A percentile compares a stretch with the other conserved stretches of the same genome.
Conservation (phyloP, 2,329 filamentous ascomycete genomes). For the Diaporthe citriasiana region DNA sequence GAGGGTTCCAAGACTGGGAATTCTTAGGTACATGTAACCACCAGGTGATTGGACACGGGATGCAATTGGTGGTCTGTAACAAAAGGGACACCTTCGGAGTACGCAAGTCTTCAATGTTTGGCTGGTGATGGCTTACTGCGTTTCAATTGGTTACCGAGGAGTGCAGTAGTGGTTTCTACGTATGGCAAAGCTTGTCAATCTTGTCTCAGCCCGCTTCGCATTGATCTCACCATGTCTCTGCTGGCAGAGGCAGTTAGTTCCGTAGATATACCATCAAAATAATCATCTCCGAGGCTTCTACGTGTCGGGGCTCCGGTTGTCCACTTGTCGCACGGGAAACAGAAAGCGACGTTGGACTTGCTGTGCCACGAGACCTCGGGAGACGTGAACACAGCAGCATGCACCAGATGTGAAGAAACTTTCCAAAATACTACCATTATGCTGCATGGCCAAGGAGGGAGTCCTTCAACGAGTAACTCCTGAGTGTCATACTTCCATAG, state of each 20-base stretch:
- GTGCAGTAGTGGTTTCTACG: background rate
- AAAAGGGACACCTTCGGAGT: background rate
- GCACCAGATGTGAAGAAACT: background rate
- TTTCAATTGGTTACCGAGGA: conserved; percentile 3
- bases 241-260: too few relatives aligned
- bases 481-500: too few relatives aligned
- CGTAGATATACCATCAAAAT: background rate
- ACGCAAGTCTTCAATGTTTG: background rate
- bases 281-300: background rate
- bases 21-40: background rate
- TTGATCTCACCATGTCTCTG: background rate
- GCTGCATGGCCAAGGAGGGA: background rate
- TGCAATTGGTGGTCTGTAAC: background rate
- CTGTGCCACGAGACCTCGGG: background rate
- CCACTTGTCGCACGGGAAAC: background rate
- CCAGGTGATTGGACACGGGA: background rate
- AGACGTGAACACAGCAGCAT: background rate
- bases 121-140: background rate
- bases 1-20: background rate
- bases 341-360: background rate
- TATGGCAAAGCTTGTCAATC: background rate
- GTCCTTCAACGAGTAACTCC: too few relatives aligned
- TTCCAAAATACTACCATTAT: background rate
- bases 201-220: background rate
- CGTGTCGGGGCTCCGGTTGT: background rate